Conservation (phyloP, 1,139 yeast species). For the Geotrichum phurueaensis region DNA sequence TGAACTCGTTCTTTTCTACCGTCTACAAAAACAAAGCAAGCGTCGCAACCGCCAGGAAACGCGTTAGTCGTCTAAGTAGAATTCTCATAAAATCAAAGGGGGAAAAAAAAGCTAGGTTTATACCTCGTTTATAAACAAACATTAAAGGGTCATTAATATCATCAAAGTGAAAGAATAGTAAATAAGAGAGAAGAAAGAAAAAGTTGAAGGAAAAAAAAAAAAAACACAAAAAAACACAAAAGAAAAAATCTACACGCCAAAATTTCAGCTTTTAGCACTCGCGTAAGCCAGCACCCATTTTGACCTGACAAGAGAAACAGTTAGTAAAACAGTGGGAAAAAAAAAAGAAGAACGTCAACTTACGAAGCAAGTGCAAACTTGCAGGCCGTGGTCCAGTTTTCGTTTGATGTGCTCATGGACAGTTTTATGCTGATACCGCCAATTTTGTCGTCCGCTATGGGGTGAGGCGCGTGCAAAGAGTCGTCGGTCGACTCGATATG, state of each 20-base stretch:
- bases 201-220: not conserved
- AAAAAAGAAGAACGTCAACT: not conserved
- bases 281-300: conserved; percentile 41
- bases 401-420: conserved; percentile 55
- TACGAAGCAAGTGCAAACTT: conserved; percentile 65
- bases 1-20: conserved; percentile 74
- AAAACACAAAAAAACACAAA: not conserved
- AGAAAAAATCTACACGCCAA: not conserved
- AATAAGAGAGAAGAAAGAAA: not conserved
- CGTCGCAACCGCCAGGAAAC: not conserved
- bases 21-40: conserved; percentile 26
- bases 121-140: conserved; percentile 41
- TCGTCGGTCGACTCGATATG: conserved; percentile 46
- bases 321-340: not conserved
- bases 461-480: conserved; percentile 68
- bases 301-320: conserved; percentile 20
- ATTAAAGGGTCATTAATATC: conserved; percentile 17
- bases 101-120: not conserved
- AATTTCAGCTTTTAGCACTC: conserved; percentile 20
- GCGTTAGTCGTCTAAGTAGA: not conserved
- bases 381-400: conserved; percentile 90
- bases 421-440: conserved; percentile 74
- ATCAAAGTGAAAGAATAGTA: not conserved
- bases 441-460: conserved; percentile 56
- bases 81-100: not conserved